A percentile compares a stretch with the other conserved stretches of the same genome.
phyloP scores from a whole-genome alignment of 2,329 filamentous ascomycete species.

The Teratosphaeria pseudoeucalypti region DNA sequence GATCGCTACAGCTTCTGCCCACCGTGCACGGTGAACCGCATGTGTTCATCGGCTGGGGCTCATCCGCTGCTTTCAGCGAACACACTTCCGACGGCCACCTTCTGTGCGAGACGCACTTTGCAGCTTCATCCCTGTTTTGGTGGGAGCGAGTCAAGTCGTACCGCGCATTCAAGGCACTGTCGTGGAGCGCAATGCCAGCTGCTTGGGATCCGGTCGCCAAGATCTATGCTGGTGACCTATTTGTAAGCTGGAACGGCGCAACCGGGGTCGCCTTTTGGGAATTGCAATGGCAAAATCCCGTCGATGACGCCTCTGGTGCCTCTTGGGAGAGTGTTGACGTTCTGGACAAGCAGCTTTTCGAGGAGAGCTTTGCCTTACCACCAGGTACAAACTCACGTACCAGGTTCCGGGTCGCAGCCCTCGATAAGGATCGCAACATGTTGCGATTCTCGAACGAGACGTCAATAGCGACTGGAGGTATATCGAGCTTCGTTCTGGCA shows the following conservation, averaged over 20 bases:
- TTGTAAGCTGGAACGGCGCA: conserved; percentile 41
- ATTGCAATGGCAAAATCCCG: conserved; percentile 27
- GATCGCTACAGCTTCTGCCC: conserved; percentile 42
- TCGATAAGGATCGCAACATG: conserved; percentile 8
- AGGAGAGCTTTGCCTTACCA: conserved; percentile 9
- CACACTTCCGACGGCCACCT: conserved; percentile 34
- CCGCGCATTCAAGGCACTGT: conserved; percentile 38
- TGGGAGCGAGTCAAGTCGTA: conserved; percentile 34
- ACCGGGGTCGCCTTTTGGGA: conserved; percentile 35
- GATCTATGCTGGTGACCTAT: conserved; percentile 23
- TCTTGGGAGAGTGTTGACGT: conserved; percentile 7
- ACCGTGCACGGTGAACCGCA: conserved; percentile 28
- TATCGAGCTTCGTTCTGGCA: not conserved
- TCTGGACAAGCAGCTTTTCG: conserved; percentile 15
- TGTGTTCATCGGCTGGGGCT: conserved; percentile 46
- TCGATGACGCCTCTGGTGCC: not conserved
- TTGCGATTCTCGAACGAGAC: conserved; percentile 4
- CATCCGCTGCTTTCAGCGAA: conserved; percentile 28
- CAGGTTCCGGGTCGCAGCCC: conserved; percentile 9
- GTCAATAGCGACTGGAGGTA: not conserved
- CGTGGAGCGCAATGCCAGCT: conserved; percentile 32
- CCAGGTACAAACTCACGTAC: not conserved
- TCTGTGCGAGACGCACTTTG: conserved; percentile 43
- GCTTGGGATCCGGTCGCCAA: conserved; percentile 11
- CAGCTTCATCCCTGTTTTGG: conserved; percentile 34